Evolutionary conservation across 768 basidiomycete genomes (phyloP), one percentile per base, ranked within the genome.

Genomic region (Coprinopsis strossmayeri): DNA sequence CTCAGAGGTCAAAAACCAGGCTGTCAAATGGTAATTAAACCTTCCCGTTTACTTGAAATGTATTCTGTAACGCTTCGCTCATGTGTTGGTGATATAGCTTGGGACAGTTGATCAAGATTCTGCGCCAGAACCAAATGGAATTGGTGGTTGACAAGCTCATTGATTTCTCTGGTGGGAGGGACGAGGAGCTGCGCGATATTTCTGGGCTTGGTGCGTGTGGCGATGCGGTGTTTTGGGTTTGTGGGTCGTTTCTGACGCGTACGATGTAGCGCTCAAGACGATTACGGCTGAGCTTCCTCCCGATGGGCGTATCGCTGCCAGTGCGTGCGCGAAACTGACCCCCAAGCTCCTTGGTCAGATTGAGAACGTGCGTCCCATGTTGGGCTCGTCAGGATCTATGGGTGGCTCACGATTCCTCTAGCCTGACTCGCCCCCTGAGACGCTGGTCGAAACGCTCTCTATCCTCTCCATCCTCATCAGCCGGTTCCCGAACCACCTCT

Each of bases 1-100:
- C 56, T 92, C 92, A 5, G 96, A 99, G 71, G 96, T 98, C 55
- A 98, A 98, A 74, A 96, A 96, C 60, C 87, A 91, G 64, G 91
- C 92, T 1, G 95, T 96, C 10, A 92, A 94, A 71, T 94, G 92
- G 95, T 89, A 57, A 46, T 77, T 62, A 27, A 41, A n/a, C n/a
- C n/a, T n/a, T n/a, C n/a, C 30, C 1, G 34, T 21, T 20, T 27
- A 10, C 10, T 47, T 26, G 37, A 18, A 27, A 15, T 18, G 21
- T 1, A 18, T 37, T 46, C 17, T 38, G 24, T 11, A 10, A 2
- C 28, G n/a, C 32, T 28, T 20, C 25, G 20, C 41, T 55, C n/a
- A 56, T 52, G 44, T 55, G 2, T 38, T 48, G 7, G 26, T 24
- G 37, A 34, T 4, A 7, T 52, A 97, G 94, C 59, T 69, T 98